A percentile compares a stretch with the other conserved stretches of the same genome.
Evolutionary conservation across 495 filamentous ascomycete species (phyloP).

Genomic region (Corynascus novoguineensis): DNA sequence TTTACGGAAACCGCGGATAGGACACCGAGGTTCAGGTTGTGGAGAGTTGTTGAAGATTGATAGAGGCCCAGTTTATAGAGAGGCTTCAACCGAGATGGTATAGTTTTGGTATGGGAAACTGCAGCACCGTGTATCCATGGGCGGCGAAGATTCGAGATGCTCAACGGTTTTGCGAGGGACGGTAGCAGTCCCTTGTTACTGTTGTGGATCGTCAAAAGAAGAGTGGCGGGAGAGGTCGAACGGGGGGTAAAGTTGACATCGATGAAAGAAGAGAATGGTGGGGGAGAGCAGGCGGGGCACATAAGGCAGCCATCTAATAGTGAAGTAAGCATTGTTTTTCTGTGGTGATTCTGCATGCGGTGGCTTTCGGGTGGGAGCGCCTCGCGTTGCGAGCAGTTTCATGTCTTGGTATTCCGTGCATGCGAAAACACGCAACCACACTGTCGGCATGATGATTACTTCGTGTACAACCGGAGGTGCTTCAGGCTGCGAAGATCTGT

Average conservation of each 20-base stretch:
- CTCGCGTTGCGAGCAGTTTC: not conserved
- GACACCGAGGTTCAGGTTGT: not conserved
- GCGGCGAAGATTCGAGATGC: not conserved
- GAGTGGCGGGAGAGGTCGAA: not conserved
- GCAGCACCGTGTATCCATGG: conserved; percentile 1
- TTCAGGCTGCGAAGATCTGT: not conserved
- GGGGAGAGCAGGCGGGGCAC: not conserved
- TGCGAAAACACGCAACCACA: not conserved
- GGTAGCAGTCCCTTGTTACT: not conserved
- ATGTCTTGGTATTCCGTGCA: not conserved
- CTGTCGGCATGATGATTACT: not conserved
- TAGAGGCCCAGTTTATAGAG: not conserved
- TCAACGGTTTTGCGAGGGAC: not conserved
- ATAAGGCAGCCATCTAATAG: conserved; percentile 14
- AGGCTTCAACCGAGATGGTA: conserved; percentile 3
- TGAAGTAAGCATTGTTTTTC: conserved; percentile 6
- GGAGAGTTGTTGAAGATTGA: conserved; percentile 5
- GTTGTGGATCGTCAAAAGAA: not conserved
- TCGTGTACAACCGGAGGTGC: conserved; percentile 1
- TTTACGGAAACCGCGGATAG: no score
- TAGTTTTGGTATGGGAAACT: conserved; percentile 10
- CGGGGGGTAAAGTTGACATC: not conserved
- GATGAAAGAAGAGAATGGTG: no score
- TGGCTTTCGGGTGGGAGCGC: not conserved
- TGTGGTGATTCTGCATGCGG: not conserved